These are phyloP conservation scores for Plasmodium cynomolgi DNA, from an alignment of 169 alveolate genomes.

Conservation along the genomic window DNA sequence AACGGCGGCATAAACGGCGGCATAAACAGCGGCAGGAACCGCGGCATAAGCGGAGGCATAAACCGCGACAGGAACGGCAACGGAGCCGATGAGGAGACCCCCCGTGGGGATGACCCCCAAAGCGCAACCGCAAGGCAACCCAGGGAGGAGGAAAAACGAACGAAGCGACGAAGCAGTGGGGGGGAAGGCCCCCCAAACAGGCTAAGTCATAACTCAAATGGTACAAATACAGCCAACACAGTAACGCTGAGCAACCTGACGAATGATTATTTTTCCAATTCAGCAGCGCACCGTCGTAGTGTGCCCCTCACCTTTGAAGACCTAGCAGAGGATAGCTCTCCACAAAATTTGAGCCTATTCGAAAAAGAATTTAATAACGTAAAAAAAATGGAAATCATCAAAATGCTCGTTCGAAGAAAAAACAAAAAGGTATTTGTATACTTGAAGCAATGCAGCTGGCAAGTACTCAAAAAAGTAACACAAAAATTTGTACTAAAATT, in stretches of 20 bases:
- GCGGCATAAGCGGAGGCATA: not conserved
- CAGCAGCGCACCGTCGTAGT: not conserved
- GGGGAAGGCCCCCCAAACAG: not conserved
- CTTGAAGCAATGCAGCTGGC: conserved; percentile 30
- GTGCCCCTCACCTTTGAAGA: not conserved
- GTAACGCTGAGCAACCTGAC: not conserved
- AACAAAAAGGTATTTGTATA: conserved; percentile 27
- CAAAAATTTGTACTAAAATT: conserved; percentile 1
- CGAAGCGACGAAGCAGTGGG: not conserved
- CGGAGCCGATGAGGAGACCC: not conserved
- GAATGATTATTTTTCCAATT: not conserved
- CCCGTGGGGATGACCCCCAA: not conserved
- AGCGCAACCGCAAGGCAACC: not conserved
- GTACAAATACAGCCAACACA: not conserved
- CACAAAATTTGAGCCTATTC: not conserved
- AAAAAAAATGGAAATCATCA: conserved; percentile 41
- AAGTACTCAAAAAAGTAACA: conserved; percentile 7
- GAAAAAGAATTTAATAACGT: conserved; percentile 25
- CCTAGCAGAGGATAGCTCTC: not conserved
- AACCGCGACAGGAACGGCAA: not conserved
- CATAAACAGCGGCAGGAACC: not conserved
- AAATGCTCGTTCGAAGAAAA: conserved; percentile 31
- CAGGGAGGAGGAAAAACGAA: not conserved
- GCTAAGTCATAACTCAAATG: not conserved
- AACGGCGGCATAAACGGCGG: not conserved